Base-by-base conservation (phyloP, 371 early-diverging fungal genomes). In the Mucor saturninus region DNA sequence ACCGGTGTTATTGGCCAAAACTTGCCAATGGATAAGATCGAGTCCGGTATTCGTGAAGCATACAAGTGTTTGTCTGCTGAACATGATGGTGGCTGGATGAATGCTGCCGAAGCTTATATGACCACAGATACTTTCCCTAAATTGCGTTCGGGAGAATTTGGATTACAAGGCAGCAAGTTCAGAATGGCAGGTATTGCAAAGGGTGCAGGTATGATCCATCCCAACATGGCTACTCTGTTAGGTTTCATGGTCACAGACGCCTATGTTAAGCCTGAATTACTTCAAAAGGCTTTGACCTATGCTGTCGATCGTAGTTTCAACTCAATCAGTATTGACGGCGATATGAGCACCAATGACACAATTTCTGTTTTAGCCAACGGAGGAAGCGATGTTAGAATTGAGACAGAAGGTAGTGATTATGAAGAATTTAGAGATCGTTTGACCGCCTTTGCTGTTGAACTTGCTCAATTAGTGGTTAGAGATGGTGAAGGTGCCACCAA, bases 401-500 rank as follows among this genome's bases (percentile, higher is more conserved):
- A 76, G 15, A 62, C 74, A 9, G 72, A 81, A 64, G 64, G 69
- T 4, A 71, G 80, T 39, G 94, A 89, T 56, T 95, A 81, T 68
- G 58, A 72, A 11, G 72, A 71, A 3, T 97, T 97, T 75, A 75
- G 83, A 46, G 81, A 85, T 30, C 80, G 87, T 54, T 80, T 97
- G 63, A 90, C 93, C 4, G 80, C 74, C 7, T 93, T 96, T 72
- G 85, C 93, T 15, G 88, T 87, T 28, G 92, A 94, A 48, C 77
- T 96, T 28, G 94, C 96, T 6, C 83, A 92, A 63, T 83, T 95
- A 15, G 91, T 96, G 8, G 96, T 95, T 9, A 75, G 95, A 58
- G 98, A 96, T 77, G 98, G 96, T 37, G 98, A 98, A 79, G 98
- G 98, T 1, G 97, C 96, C 1, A 98, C 98, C 55, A 96, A 96